Conservation (phyloP, 2,329 filamentous ascomycete species). For the Pestalotiopsis sp. region DNA sequence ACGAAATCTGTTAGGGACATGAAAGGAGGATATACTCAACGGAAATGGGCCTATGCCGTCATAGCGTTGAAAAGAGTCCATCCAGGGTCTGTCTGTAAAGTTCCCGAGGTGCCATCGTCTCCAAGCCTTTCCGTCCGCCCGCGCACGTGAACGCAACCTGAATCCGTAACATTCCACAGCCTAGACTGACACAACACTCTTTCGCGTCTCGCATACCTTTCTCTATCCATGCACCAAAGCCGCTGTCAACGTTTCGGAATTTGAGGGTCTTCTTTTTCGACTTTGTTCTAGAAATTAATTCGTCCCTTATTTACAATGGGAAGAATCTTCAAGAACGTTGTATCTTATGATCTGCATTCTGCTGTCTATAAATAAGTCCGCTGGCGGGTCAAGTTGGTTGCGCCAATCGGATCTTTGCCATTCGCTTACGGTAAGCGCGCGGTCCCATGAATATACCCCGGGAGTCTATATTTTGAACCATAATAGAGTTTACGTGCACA, state of each 20-base stretch:
- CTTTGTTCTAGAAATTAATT: background rate
- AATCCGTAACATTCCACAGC: background rate
- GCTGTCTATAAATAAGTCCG: background rate
- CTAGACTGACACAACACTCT: background rate
- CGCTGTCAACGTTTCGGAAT: background rate
- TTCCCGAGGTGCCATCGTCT: too few relatives aligned
- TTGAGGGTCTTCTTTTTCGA: background rate
- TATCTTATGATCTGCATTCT: background rate
- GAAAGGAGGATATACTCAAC: too few relatives aligned
- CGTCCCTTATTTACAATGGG: too few relatives aligned
- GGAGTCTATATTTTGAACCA: background rate
- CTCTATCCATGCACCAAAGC: background rate
- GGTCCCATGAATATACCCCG: background rate
- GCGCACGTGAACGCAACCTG: background rate
- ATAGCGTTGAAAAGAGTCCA: too few relatives aligned
- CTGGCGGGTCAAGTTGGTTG: background rate
- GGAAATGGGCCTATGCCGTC: too few relatives aligned
- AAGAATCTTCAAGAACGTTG: background rate
- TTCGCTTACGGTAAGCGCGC: background rate
- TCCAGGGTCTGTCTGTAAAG: too few relatives aligned
- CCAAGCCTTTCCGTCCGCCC: too few relatives aligned
- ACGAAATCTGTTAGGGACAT: too few relatives aligned
- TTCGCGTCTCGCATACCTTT: background rate
- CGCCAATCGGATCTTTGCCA: background rate
- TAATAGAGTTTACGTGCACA: too few relatives aligned